A percentile compares a stretch with the other conserved stretches of the same genome.
Evolutionary conservation across 495 filamentous ascomycete species (phyloP).

Genomic region (Penicillium atrosanguineum): DNA sequence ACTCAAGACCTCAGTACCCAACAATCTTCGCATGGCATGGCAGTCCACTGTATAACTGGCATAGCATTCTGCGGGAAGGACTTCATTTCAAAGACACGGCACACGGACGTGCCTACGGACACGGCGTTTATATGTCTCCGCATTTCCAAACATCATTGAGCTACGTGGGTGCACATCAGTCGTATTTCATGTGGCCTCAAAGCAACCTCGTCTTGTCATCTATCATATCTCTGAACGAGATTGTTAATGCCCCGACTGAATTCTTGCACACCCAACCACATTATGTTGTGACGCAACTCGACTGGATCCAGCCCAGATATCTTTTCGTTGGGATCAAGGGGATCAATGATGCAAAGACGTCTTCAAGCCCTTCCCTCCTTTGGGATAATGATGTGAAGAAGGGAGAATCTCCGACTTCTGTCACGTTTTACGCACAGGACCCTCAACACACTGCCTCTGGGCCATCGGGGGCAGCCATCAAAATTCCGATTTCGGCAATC

Average conservation of each 20-base stretch:
- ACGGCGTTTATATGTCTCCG: constrained; percentile 79
- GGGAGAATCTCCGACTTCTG: not conserved
- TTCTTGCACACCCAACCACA: constrained; percentile 56
- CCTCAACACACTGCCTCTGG: constrained; percentile 44
- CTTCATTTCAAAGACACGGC: constrained; percentile 62
- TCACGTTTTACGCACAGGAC: constrained; percentile 52
- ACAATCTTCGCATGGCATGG: constrained; percentile 87
- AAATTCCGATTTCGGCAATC: constrained; percentile 53
- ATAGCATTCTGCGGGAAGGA: constrained; percentile 82
- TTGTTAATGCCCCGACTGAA: constrained; percentile 69
- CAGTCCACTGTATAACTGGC: constrained; percentile 77
- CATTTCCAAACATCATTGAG: constrained; percentile 53
- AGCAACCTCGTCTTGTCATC: constrained; percentile 56
- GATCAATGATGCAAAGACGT: not conserved
- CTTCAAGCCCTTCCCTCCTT: constrained; percentile 30
- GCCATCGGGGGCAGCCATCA: constrained; percentile 20
- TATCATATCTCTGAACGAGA: constrained; percentile 81
- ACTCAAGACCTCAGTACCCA: constrained; percentile 48
- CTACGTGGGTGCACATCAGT: constrained; percentile 40
- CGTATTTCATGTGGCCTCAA: constrained; percentile 54
- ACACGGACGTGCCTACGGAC: constrained; percentile 69
- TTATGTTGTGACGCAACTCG: constrained; percentile 70
- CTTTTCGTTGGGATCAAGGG: constrained; percentile 57
- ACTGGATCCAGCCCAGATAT: constrained; percentile 93
- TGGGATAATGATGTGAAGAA: not conserved